phyloP scores from a whole-genome alignment of 148 eudicot species.

The Spergularia bocconei region DNA sequence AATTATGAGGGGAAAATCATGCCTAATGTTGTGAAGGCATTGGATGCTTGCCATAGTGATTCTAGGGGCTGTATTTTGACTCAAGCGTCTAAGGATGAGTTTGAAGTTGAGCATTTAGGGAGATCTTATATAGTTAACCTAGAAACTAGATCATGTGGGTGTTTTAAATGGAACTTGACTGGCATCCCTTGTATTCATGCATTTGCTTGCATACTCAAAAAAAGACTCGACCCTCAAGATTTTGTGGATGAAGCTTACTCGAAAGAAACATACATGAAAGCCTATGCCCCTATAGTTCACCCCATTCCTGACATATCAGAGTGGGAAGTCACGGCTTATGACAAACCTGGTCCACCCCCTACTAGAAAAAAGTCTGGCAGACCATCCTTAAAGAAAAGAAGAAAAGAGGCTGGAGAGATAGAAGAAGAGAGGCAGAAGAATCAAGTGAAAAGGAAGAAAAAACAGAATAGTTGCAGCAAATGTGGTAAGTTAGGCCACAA shows the following conservation, averaged over 20 bases:
- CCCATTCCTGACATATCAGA: background rate
- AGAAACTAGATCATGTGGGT: background rate
- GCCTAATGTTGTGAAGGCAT: background rate
- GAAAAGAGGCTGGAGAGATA: background rate
- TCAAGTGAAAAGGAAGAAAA: background rate
- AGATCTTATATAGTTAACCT: background rate
- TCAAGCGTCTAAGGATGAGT: background rate
- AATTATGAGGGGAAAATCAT: background rate
- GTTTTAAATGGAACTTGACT: background rate
- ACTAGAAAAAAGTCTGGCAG: background rate
- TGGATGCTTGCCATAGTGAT: background rate
- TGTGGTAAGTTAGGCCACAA: background rate
- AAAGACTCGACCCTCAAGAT: background rate
- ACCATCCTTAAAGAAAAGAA: background rate
- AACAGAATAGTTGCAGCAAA: background rate
- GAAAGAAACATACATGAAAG: background rate
- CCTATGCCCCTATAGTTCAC: background rate
- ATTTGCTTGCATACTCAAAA: background rate
- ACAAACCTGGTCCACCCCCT: background rate
- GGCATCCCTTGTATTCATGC: background rate
- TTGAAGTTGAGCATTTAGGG: background rate
- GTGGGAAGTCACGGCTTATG: background rate
- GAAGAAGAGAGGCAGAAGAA: background rate
- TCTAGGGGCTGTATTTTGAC: background rate
- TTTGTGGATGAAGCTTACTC: background rate